Conservation (phyloP, 169 alveolate genomes). For the Plasmodium gaboni region DNA sequence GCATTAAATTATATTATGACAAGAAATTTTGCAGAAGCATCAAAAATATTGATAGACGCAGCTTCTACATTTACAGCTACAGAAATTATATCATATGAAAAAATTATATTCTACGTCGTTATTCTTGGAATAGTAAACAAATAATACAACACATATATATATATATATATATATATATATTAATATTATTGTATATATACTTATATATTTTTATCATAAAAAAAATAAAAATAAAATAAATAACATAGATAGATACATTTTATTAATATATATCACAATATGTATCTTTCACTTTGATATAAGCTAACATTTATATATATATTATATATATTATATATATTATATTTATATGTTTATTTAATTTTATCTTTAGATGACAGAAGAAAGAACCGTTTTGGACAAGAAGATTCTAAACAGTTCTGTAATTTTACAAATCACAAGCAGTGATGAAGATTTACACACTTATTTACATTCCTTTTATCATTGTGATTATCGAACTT, state of each 20-base stretch:
- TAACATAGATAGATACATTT: no score
- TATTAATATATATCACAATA: no score
- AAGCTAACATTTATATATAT: no score
- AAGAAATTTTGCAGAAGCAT: constrained; percentile 93
- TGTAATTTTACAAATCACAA: constrained; percentile 93
- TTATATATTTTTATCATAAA: not conserved
- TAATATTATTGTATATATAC: no score
- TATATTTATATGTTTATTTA: constrained; percentile 5
- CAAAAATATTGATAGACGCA: constrained; percentile 89
- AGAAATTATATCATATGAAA: constrained; percentile 94
- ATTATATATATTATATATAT: not conserved
- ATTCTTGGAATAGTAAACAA: constrained; percentile 87
- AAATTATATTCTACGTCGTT: constrained; percentile 93
- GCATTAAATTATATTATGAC: constrained; percentile 88
- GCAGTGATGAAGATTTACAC: constrained; percentile 90
- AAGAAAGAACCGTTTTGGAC: constrained; percentile 88
- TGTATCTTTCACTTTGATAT: no score
- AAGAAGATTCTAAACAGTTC: constrained; percentile 91
- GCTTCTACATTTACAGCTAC: constrained; percentile 96
- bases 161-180: not conserved
- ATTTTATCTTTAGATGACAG: constrained; percentile 79
- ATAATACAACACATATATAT: constrained; percentile 1
- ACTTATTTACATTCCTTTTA: constrained; percentile 90
- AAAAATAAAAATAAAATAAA: no score
- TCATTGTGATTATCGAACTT: constrained; percentile 92